These are phyloP conservation scores for Tuber borchii DNA, from an alignment of 495 filamentous ascomycete species.

Conservation along the genomic window DNA sequence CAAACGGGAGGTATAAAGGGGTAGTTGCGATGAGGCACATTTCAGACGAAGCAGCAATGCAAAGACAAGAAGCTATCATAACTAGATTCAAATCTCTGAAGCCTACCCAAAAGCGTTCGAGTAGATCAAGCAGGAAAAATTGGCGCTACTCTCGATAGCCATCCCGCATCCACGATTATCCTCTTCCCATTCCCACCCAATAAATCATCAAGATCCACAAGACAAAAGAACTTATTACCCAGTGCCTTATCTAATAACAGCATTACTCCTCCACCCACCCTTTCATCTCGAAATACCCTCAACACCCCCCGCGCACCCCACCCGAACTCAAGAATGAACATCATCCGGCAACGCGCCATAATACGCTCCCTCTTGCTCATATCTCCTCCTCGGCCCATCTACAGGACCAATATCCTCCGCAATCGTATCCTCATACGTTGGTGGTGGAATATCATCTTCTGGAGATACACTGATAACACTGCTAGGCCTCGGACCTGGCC, in stretches of 20 bases:
- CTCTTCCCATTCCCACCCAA: not conserved
- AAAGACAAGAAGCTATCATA: not conserved
- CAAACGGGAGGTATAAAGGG: not conserved
- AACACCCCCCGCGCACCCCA: not conserved
- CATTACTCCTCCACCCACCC: not conserved
- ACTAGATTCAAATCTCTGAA: not conserved
- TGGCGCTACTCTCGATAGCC: not conserved
- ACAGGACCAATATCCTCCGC: slow-evolving; percentile 57
- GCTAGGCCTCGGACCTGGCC: not conserved
- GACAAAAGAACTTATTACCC: not conserved
- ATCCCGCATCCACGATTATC: not conserved
- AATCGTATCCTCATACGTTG: slow-evolving; percentile 88
- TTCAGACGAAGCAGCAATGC: not conserved
- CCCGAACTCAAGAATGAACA: slow-evolving; percentile 16
- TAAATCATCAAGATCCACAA: not conserved
- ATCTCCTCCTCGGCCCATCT: slow-evolving; percentile 40
- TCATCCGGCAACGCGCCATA: slow-evolving; percentile 35
- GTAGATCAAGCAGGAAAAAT: not conserved
- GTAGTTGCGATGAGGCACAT: not conserved
- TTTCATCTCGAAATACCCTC: not conserved
- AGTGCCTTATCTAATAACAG: not conserved
- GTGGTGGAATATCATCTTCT: slow-evolving; percentile 59
- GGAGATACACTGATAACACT: slow-evolving; percentile 41
- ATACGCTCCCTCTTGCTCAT: slow-evolving; percentile 33
- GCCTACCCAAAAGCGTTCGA: not conserved